Evolutionary conservation across 305 asterid species (phyloP).

Genomic region (Rubia occidens): DNA sequence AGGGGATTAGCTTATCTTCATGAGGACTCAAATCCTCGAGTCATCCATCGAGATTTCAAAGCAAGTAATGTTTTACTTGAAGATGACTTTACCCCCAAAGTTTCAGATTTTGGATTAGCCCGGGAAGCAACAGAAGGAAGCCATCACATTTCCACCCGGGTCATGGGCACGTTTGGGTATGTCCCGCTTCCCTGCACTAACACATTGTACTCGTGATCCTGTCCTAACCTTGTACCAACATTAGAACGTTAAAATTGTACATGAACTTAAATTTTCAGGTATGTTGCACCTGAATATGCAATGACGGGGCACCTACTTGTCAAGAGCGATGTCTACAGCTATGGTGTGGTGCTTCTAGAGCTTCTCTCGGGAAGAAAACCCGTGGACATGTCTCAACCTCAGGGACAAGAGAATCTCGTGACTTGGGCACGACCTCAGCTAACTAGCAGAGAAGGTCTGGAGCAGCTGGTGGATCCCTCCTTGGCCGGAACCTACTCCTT

Average conservation of each 20-base stretch:
- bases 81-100: conserved; percentile 86
- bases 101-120: conserved; percentile 94
- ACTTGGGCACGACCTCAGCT: conserved; percentile 88
- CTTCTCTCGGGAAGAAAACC: conserved; percentile 89
- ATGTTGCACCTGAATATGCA: conserved; percentile 96
- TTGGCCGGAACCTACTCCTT: conserved; percentile 61
- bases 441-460: conserved; percentile 72
- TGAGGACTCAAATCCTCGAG: conserved; percentile 95
- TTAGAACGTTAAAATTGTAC: background rate
- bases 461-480: conserved; percentile 70
- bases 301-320: conserved; percentile 94
- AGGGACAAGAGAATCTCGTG: conserved; percentile 86
- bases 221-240: background rate
- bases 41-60: conserved; percentile 88
- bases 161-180: conserved; percentile 99
- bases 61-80: conserved; percentile 86
- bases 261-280: conserved; percentile 37
- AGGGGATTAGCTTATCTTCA: conserved; percentile 95
- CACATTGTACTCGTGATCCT: too few species aligned
- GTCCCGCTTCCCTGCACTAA: conserved; percentile 4
- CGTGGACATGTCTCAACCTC: conserved; percentile 88
- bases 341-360: conserved; percentile 81
- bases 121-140: conserved; percentile 89
- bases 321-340: conserved; percentile 88
- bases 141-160: conserved; percentile 82